These are phyloP conservation scores for Aplosporella prunicola DNA, from an alignment of 2,329 filamentous ascomycete species.

Conservation along the genomic window DNA sequence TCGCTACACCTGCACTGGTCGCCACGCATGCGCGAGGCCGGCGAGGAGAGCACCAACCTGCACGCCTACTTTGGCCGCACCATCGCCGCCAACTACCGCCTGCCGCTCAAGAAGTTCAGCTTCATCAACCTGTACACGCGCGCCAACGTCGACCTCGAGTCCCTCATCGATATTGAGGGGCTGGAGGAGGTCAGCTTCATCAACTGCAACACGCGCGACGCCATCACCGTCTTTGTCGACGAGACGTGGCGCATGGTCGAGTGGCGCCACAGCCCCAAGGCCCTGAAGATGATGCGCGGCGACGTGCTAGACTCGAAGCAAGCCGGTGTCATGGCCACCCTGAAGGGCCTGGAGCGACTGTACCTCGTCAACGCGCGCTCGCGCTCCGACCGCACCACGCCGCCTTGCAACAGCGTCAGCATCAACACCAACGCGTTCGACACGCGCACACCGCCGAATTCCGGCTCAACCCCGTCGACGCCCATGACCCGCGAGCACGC, in stretches of 20 bases:
- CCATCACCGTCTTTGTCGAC: slow-evolving; percentile 46
- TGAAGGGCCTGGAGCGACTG: slow-evolving; percentile 39
- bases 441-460: slow-evolving; percentile 12
- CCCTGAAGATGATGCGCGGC: slow-evolving; percentile 39
- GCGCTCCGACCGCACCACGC: slow-evolving; percentile 22
- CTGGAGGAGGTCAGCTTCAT: slow-evolving; percentile 45
- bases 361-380: slow-evolving; percentile 40
- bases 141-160: slow-evolving; percentile 37
- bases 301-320: slow-evolving; percentile 40
- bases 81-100: slow-evolving; percentile 35
- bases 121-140: slow-evolving; percentile 51
- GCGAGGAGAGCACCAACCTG: slow-evolving; percentile 48
- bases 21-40: slow-evolving; percentile 50
- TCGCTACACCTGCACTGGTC: slow-evolving; percentile 51
- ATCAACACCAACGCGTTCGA: slow-evolving; percentile 21
- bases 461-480: slow-evolving; percentile 14
- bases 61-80: slow-evolving; percentile 48
- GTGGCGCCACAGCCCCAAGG: slow-evolving; percentile 19
- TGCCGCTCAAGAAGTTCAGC: slow-evolving; percentile 42
- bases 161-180: slow-evolving; percentile 31
- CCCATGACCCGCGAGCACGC: slow-evolving; percentile 7
- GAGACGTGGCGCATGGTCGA: slow-evolving; percentile 40
- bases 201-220: slow-evolving; percentile 30
- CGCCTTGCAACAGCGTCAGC: no score
- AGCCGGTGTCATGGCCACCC: slow-evolving; percentile 33